Percentiles rank a stretch among this genome's conserved stretches.
phyloP scores from a whole-genome alignment of 2,329 filamentous ascomycete genomes.

The Graphilbum ipis-grandicollis region DNA sequence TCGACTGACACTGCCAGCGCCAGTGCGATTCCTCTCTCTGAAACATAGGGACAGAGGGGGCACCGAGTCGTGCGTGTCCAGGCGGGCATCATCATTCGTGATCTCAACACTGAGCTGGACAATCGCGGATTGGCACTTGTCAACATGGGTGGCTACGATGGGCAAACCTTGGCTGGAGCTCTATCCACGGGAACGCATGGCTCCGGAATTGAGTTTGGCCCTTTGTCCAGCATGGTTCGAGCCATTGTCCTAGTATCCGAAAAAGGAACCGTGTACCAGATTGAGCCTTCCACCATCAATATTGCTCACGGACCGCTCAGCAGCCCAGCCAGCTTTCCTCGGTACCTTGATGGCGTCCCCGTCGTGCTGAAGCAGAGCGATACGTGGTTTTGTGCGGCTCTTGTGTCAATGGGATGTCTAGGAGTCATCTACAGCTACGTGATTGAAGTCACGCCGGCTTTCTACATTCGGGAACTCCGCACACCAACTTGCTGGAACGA shows the following conservation, averaged over 20 bases:
- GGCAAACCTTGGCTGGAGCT: constrained; percentile 11
- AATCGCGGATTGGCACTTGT: constrained; percentile 9
- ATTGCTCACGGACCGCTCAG: constrained; percentile 8
- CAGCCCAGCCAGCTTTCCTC: constrained; percentile 8
- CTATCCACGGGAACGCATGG: constrained; percentile 12
- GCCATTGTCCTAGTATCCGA: constrained; percentile 12
- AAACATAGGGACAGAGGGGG: too few relatives aligned
- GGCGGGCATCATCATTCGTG: constrained; percentile 10
- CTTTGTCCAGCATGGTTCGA: constrained; percentile 8
- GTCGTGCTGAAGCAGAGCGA: constrained; percentile 11
- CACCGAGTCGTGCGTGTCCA: constrained; percentile 11
- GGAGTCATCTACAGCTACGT: constrained; percentile 12
- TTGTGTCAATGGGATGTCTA: constrained; percentile 12
- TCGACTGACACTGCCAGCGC: too few relatives aligned
- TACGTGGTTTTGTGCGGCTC: constrained; percentile 11
- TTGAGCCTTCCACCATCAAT: constrained; percentile 8
- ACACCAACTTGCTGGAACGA: constrained; percentile 10
- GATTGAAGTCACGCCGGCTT: constrained; percentile 10
- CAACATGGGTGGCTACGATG: constrained; percentile 13
- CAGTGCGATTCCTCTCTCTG: too few relatives aligned
- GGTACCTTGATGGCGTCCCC: constrained; percentile 7
- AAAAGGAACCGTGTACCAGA: constrained; percentile 11
- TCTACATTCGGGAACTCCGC: constrained; percentile 9
- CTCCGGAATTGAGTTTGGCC: constrained; percentile 10
- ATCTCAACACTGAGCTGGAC: constrained; percentile 12